A percentile compares a stretch with the other conserved stretches of the same genome.
Conservation (phyloP, 768 basidiomycete genomes). For the Tephrocybe sp. region DNA sequence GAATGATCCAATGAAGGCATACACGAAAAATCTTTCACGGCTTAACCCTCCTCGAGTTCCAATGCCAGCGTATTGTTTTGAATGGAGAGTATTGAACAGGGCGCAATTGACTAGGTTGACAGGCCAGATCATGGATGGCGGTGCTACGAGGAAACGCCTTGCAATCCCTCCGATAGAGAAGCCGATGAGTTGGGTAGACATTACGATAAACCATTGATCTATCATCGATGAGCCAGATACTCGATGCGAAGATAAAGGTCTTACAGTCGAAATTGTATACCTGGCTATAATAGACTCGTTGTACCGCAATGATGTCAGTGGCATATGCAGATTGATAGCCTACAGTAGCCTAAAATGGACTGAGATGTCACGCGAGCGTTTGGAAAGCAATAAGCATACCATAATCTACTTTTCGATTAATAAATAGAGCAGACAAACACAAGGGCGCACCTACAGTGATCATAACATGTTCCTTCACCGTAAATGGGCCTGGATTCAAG, state of each 20-base stretch:
- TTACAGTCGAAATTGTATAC: slow-evolving; percentile 56
- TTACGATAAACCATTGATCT: slow-evolving; percentile 73
- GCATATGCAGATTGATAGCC: slow-evolving; percentile 64
- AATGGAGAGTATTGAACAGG: slow-evolving; percentile 74
- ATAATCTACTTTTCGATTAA: slow-evolving; percentile 24
- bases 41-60: slow-evolving; percentile 58
- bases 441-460: slow-evolving; percentile 36
- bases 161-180: slow-evolving; percentile 75
- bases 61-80: slow-evolving; percentile 60
- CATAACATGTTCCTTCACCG: slow-evolving; percentile 73
- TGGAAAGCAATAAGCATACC: slow-evolving; percentile 29
- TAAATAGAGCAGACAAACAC: background rate
- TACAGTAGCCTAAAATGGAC: slow-evolving; percentile 46
- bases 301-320: slow-evolving; percentile 69
- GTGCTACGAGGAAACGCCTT: slow-evolving; percentile 70
- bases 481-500: slow-evolving; percentile 75
- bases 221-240: slow-evolving; percentile 4
- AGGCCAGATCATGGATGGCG: slow-evolving; percentile 68
- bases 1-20: slow-evolving; percentile 51
- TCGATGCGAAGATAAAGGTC: slow-evolving; percentile 14
- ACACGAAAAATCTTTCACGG: slow-evolving; percentile 70
- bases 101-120: slow-evolving; percentile 68
- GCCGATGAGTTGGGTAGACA: slow-evolving; percentile 68
- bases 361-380: background rate
- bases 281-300: slow-evolving; percentile 63